Evolutionary conservation across 345 rosid genomes (phyloP).

Genomic region (Euphorbia tirucalli): DNA sequence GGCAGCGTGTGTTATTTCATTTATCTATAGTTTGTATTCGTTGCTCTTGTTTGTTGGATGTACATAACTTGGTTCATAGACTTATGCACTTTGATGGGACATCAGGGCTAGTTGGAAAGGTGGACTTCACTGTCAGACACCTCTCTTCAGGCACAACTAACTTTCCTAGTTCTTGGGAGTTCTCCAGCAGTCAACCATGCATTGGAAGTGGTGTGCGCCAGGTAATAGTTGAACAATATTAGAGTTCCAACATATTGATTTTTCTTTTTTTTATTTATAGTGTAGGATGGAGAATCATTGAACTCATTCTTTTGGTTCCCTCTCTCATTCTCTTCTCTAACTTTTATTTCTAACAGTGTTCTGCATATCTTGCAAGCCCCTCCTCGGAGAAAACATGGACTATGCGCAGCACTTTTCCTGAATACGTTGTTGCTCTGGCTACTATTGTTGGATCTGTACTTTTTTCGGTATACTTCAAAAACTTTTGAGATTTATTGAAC

Average conservation of each 20-base stretch:
- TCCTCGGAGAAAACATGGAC: constrained; percentile 95
- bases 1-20: not conserved
- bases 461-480: constrained; percentile 59
- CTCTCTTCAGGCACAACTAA: constrained; percentile 68
- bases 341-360: constrained; percentile 48
- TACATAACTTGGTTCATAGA: not conserved
- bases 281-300: not conserved
- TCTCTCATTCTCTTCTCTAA: constrained; percentile 13
- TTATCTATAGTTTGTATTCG: not conserved
- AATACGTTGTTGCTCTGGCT: constrained; percentile 97
- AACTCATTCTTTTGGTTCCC: constrained; percentile 10
- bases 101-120: constrained; percentile 88
- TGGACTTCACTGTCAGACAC: constrained; percentile 94
- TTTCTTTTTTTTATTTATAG: not conserved
- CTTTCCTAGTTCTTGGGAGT: constrained; percentile 70
- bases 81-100: constrained; percentile 20
- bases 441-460: constrained; percentile 97
- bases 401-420: constrained; percentile 90
- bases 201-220: constrained; percentile 52
- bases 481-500: not conserved
- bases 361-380: constrained; percentile 65
- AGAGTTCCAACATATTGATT: not conserved
- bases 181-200: constrained; percentile 64
- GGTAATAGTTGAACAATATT: constrained; percentile 38
- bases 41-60: not conserved